Conservation (phyloP, 352 stramenopile species). For the Phytophthora podocarpi region DNA sequence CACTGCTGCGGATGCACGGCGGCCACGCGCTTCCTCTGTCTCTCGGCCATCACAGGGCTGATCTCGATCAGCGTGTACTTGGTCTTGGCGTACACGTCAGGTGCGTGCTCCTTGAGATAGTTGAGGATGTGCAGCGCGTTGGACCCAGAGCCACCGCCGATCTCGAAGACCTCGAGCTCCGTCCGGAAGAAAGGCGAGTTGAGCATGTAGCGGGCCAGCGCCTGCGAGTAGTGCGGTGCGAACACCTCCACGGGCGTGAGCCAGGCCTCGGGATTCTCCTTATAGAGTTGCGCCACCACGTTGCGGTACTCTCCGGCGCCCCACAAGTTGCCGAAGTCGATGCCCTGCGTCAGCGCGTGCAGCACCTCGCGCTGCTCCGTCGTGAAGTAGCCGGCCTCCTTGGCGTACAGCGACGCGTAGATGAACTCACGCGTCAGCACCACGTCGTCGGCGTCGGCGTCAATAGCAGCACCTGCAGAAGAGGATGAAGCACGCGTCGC, state of each 20-base stretch:
- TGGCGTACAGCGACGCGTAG: conserved; percentile 79
- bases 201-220: conserved; percentile 89
- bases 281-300: conserved; percentile 69
- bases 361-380: conserved; percentile 77
- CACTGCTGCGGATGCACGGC: conserved; percentile 64
- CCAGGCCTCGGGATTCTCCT: conserved; percentile 78
- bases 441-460: neutral
- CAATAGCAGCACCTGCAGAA: neutral
- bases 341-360: conserved; percentile 56
- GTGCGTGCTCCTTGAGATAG: conserved; percentile 75
- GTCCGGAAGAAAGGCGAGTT: conserved; percentile 64
- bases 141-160: conserved; percentile 87
- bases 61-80: conserved; percentile 92
- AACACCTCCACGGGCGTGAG: conserved; percentile 93
- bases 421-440: conserved; percentile 87
- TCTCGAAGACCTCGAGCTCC: conserved; percentile 82
- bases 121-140: conserved; percentile 92
- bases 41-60: conserved; percentile 84
- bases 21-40: conserved; percentile 70
- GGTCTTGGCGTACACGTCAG: conserved; percentile 78
- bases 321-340: conserved; percentile 83
- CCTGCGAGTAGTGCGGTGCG: conserved; percentile 86
- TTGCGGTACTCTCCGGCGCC: conserved; percentile 76
- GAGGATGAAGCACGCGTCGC: neutral
- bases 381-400: conserved; percentile 84